Evolutionary conservation across 495 filamentous ascomycete genomes (phyloP), one percentile per base, ranked within the genome.

Genomic region (Schizothecium vesticola): DNA sequence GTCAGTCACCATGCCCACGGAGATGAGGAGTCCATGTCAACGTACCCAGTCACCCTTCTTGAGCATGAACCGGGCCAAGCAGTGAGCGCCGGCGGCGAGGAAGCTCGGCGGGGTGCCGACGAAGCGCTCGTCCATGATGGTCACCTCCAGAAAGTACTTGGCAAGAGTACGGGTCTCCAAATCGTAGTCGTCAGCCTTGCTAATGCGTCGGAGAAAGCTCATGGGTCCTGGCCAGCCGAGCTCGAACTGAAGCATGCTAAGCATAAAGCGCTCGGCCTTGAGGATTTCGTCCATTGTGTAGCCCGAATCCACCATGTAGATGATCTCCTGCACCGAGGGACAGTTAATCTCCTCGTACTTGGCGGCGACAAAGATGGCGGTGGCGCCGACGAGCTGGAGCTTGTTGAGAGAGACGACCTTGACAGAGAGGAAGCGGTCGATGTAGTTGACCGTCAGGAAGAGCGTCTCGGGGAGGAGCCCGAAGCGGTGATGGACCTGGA

Each of bases 331-430:
- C 12, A 98, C 88, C 0, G 96, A 95, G 10, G 95, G 95, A 74
- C 93, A 94, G 77, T 96, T 96, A 80, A 98, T 96, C 79, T 99
- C 95, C 78, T 99, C 95, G 73, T 97, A 98, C 80, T 99, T 99
- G 71, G 96, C 92, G 2, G 95, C 95, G 65, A 99, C 89, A 71
- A 97, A 94, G 72, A 99, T 90, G 8, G 95, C 95, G 11, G 96
- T 97, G 13, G 95, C 95, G 56, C 95, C 95, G 24, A 98, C 96
- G 26, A 99, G 87, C 80, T 99, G 95, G 22, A 99, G 84, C 82
- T 98, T 99, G 56, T 90, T 91, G 3, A 98, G 84, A 4, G 96
- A 97, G 24, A 99, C 93, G 26, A 97, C 86, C 81, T 98, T 98
- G 81, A 87, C 87, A 4, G 94, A 96, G 33, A 99, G 86, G 80